Evolutionary conservation across 1,139 yeast species (phyloP), one percentile per base, ranked within the genome.

Genomic region (Saccharomycopsis crataegensis): DNA sequence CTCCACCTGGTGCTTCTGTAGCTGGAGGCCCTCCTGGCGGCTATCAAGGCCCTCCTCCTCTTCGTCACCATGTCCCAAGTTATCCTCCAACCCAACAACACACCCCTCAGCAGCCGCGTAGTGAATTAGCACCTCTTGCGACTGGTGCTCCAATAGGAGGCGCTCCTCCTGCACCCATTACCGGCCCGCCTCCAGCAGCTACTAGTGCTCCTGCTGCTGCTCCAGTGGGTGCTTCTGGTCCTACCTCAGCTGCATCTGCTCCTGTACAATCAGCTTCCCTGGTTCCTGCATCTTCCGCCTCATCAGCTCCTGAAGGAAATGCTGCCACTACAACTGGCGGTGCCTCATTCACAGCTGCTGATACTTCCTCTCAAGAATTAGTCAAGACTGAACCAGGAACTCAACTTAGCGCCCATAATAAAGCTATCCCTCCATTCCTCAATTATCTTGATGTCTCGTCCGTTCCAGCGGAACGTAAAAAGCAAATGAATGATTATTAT

Each of bases 401-500:
- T 17, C 73, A 72, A 62, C 69, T 77, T 59, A 75, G 79, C 31
- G 70, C 71, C 62, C 96, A 86, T 66, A 78, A 80, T 55, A 86
- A 86, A 66, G 86, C 84, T 60, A 83, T 85, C 59, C 94, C 94
- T 22, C 88, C 88, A 52, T 87, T 88, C 65, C 77, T 91, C 65
- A 77, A 86, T 42, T 96, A 88, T 65, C 74, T 89, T 65, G 96
- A 90, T 67, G 82, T 91, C 42, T 79, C 82, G 58, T 78, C 82
- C 62, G 90, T 93, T 33, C 82, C 87, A 58, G 83, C 89, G 16
- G 84, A 83, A 60, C 80, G 83, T 72, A 88, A 86, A 70, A 89
- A 89, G 68, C 89, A 87, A 66, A 86, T 83, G 60, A 82, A 81
- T 59, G 98, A 90, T 65, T 93, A 90, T 75, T 88, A 87, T 70